Evolutionary conservation across 2,329 filamentous ascomycete species (phyloP).

Genomic region (Cercospora nicotianae): DNA sequence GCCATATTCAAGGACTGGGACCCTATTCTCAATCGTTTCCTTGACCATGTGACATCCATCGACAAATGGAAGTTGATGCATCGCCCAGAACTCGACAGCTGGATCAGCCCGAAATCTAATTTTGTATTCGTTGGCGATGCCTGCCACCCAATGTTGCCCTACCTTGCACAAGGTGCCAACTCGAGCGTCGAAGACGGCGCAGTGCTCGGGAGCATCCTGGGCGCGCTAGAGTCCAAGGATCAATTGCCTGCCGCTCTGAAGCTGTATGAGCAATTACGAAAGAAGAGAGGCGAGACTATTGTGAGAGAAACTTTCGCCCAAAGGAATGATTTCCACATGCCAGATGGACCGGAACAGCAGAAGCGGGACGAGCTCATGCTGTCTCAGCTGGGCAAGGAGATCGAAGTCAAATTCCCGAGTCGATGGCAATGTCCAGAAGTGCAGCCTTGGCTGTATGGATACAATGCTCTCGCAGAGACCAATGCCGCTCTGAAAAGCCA

Average conservation of each 20-base stretch:
- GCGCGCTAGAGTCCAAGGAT: slow-evolving; percentile 47
- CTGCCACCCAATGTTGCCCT: slow-evolving; percentile 49
- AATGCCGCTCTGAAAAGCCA: slow-evolving; percentile 29
- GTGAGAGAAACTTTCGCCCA: slow-evolving; percentile 62
- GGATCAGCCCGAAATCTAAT: slow-evolving; percentile 56
- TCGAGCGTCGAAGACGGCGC: slow-evolving; percentile 68
- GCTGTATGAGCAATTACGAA: slow-evolving; percentile 50
- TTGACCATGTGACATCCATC: slow-evolving; percentile 57
- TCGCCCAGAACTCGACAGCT: slow-evolving; percentile 53
- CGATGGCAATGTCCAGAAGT: slow-evolving; percentile 63
- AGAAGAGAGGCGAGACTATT: slow-evolving; percentile 55
- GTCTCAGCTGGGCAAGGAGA: slow-evolving; percentile 55
- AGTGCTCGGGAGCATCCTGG: slow-evolving; percentile 60
- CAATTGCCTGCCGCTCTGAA: slow-evolving; percentile 45
- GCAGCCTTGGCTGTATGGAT: slow-evolving; percentile 65
- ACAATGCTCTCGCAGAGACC: slow-evolving; percentile 60
- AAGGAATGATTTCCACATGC: slow-evolving; percentile 45
- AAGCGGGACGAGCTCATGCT: slow-evolving; percentile 59
- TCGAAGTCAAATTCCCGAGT: slow-evolving; percentile 60
- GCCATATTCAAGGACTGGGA: slow-evolving; percentile 64
- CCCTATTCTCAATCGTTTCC: slow-evolving; percentile 53
- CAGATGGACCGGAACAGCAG: slow-evolving; percentile 57
- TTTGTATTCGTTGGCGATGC: slow-evolving; percentile 58
- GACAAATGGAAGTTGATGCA: slow-evolving; percentile 72
- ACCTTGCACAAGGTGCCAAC: slow-evolving; percentile 65